phyloP scores from a whole-genome alignment of 495 filamentous ascomycete species.

The Staphylotrichum tortipilum region DNA sequence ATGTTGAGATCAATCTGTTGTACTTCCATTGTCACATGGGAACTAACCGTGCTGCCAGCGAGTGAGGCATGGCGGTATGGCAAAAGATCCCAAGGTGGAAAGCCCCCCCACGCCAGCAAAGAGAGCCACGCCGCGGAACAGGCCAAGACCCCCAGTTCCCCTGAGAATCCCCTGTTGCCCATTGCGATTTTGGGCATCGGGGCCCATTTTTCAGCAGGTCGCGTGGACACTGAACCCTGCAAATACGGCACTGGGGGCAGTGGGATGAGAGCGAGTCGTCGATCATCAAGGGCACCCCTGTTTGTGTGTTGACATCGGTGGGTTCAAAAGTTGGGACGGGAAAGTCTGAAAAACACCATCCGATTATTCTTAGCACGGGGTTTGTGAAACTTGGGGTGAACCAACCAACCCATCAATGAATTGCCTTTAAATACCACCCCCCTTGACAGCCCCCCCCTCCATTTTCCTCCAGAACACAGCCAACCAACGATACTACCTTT shows the following conservation, averaged over 20 bases:
- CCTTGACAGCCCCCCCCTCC: neutral
- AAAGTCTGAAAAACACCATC: neutral
- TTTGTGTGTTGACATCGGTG: too few species aligned
- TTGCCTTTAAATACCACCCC: neutral
- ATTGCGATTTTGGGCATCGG: neutral
- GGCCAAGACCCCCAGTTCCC: neutral
- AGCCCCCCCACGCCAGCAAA: neutral
- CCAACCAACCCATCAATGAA: too few species aligned
- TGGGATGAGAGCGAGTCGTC: neutral
- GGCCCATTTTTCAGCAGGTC: slow-evolving; percentile 9
- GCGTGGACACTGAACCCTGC: slow-evolving; percentile 2
- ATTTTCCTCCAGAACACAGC: neutral
- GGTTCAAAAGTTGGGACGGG: neutral
- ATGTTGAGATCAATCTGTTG: too few species aligned
- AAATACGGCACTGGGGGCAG: neutral
- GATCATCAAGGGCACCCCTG: neutral
- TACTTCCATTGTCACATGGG: too few species aligned
- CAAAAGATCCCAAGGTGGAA: too few species aligned
- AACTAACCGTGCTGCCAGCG: too few species aligned
- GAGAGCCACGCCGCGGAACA: neutral
- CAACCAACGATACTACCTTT: too few species aligned
- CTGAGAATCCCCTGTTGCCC: slow-evolving; percentile 1
- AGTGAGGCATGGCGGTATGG: too few species aligned
- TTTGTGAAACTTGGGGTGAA: neutral
- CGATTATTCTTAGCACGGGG: neutral